phyloP scores from a whole-genome alignment of 371 early-diverging fungal genomes.

The Choanephora cucurbitarum region DNA sequence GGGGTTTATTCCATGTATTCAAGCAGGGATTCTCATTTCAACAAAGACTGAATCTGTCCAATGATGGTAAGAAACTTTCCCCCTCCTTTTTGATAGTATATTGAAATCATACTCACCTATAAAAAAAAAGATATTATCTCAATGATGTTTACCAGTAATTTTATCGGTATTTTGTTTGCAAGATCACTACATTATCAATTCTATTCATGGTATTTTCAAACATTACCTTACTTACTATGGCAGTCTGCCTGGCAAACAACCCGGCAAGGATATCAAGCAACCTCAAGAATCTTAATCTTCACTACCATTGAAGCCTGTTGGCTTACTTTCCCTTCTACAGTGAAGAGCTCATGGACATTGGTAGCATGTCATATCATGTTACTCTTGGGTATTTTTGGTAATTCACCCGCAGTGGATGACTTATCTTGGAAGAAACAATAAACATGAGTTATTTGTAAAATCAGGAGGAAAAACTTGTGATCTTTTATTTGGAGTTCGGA shows the following conservation, averaged over 20 bases:
- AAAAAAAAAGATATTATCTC: constrained; percentile 66
- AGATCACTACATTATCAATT: constrained; percentile 95
- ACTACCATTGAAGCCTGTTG: constrained; percentile 49
- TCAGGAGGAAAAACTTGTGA: not conserved
- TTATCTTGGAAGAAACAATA: constrained; percentile 1
- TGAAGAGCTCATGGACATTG: constrained; percentile 37
- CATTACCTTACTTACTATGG: constrained; percentile 82
- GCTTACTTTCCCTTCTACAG: constrained; percentile 52
- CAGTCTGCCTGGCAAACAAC: constrained; percentile 27
- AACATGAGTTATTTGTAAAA: not conserved
- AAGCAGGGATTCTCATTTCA: constrained; percentile 39
- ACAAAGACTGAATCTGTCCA: constrained; percentile 18
- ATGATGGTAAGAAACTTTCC: constrained; percentile 52
- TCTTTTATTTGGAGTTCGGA: no score
- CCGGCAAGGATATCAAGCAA: constrained; percentile 2
- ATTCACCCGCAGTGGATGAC: constrained; percentile 13
- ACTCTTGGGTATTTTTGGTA: constrained; percentile 30
- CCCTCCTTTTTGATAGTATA: no score
- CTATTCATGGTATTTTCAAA: constrained; percentile 91
- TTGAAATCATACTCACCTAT: no score
- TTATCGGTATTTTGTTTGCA: constrained; percentile 87
- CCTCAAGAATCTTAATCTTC: constrained; percentile 35
- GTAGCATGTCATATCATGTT: constrained; percentile 41
- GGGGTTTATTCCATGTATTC: constrained; percentile 54
- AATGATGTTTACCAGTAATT: constrained; percentile 78